A percentile compares a stretch with the other conserved stretches of the same genome.
phyloP scores from a whole-genome alignment of 371 early-diverging fungal species.

The Rhizopus microsporus region DNA sequence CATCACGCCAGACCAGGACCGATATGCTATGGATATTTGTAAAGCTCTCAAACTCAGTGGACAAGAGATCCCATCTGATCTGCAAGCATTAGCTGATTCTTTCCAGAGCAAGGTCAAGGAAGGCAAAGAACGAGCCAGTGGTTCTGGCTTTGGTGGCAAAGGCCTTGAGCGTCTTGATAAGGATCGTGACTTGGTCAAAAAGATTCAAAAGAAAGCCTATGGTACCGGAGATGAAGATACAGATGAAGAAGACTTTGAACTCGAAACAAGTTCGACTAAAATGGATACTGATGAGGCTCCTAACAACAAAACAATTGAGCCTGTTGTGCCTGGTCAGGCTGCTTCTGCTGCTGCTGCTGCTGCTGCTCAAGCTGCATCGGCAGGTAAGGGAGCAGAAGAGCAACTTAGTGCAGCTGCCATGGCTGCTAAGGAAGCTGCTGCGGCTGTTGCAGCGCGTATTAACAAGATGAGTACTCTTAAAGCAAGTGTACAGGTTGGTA shows the following conservation, averaged over 20 bases:
- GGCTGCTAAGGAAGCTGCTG: constrained; percentile 52
- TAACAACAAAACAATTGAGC: constrained; percentile 15
- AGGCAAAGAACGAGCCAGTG: constrained; percentile 80
- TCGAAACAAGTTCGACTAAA: constrained; percentile 25
- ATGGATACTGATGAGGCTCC: constrained; percentile 20
- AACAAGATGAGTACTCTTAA: constrained; percentile 19
- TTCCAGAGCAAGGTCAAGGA: constrained; percentile 88
- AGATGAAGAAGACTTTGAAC: constrained; percentile 72
- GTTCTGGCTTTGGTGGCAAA: constrained; percentile 97
- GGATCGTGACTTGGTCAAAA: constrained; percentile 88
- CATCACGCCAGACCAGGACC: constrained; percentile 90
- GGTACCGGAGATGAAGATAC: constrained; percentile 74
- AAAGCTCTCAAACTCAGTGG: constrained; percentile 85
- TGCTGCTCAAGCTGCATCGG: constrained; percentile 40
- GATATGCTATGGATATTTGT: constrained; percentile 91
- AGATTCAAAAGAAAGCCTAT: constrained; percentile 88
- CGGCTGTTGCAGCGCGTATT: constrained; percentile 46
- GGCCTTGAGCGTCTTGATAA: constrained; percentile 94
- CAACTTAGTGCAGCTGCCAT: constrained; percentile 52
- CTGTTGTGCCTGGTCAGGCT: constrained; percentile 34
- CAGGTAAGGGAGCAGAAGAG: constrained; percentile 41
- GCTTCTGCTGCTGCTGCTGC: constrained; percentile 48
- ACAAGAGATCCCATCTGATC: constrained; percentile 64
- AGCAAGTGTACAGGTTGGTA: constrained; percentile 16
- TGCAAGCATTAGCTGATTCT: constrained; percentile 77